These are phyloP conservation scores for Xerocomus potaroensis DNA, from an alignment of 768 basidiomycete species.

Conservation along the genomic window DNA sequence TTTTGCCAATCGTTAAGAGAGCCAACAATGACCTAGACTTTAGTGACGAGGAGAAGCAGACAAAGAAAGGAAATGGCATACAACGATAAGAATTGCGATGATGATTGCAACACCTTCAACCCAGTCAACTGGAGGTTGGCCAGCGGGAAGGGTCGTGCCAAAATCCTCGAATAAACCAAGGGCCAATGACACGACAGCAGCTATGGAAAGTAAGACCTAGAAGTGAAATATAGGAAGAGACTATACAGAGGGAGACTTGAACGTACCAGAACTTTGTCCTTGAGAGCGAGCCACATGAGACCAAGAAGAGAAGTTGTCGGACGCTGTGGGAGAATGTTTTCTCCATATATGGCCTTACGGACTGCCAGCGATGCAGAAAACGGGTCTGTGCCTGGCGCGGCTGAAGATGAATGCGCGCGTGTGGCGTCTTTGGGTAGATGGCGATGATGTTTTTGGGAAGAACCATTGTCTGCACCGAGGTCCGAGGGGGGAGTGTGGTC, in stretches of 20 bases:
- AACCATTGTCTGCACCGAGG: constrained; percentile 29
- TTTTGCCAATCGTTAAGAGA: constrained; percentile 98
- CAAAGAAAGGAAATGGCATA: constrained; percentile 31
- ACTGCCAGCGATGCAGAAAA: constrained; percentile 49
- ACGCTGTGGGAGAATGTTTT: constrained; percentile 70
- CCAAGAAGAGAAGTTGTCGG: constrained; percentile 62
- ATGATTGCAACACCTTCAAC: constrained; percentile 90
- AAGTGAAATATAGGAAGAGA: constrained; percentile 6
- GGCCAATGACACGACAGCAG: constrained; percentile 89
- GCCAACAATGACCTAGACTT: constrained; percentile 75
- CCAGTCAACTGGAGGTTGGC: constrained; percentile 87
- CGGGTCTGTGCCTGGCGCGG: constrained; percentile 7
- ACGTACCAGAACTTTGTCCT: constrained; percentile 86
- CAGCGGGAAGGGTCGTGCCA: constrained; percentile 55
- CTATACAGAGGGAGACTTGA: background rate
- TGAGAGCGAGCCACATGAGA: constrained; percentile 82
- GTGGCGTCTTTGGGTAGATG: background rate
- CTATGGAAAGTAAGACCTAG: constrained; percentile 84
- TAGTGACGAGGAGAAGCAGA: background rate
- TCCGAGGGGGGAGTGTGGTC: constrained; percentile 6
- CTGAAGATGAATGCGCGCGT: constrained; percentile 7
- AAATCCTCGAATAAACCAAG: constrained; percentile 94
- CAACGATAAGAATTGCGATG: constrained; percentile 71
- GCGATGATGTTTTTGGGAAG: constrained; percentile 33
- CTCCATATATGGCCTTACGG: constrained; percentile 65